Evolutionary conservation across 257 asterid species (phyloP).

Genomic region (Scutellaria minor): DNA sequence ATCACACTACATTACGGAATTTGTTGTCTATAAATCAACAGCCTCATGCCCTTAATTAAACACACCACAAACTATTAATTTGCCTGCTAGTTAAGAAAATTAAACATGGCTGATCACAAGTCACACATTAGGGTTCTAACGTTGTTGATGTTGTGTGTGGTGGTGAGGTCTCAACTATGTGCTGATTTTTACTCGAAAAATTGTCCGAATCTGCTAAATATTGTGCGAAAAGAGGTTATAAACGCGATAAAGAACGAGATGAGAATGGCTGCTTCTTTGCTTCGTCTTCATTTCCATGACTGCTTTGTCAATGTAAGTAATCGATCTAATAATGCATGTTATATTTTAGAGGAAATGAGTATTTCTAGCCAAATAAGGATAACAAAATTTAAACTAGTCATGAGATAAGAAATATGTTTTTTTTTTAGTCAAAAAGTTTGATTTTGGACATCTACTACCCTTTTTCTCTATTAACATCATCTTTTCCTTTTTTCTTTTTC

Average conservation of each 20-base stretch:
- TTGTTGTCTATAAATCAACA: constrained; percentile 39
- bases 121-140: constrained; percentile 32
- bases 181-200: constrained; percentile 54
- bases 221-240: constrained; percentile 59
- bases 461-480: too few relatives aligned
- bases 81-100: background rate
- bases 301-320: constrained; percentile 78
- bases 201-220: constrained; percentile 58
- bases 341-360: too few relatives aligned
- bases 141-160: constrained; percentile 39
- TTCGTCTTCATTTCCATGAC: constrained; percentile 82
- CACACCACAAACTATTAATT: background rate
- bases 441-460: too few relatives aligned
- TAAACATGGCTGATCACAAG: constrained; percentile 39
- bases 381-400: too few relatives aligned
- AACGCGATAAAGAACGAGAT: constrained; percentile 69
- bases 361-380: too few relatives aligned
- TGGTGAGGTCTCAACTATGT: constrained; percentile 58
- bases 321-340: background rate
- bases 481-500: too few relatives aligned
- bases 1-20: constrained; percentile 22
- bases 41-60: background rate
- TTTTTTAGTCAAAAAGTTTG: too few relatives aligned
- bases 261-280: constrained; percentile 87
- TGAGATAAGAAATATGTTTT: too few relatives aligned